phyloP scores from a whole-genome alignment of 2,329 filamentous ascomycete species.

The Alternaria brassicae region DNA sequence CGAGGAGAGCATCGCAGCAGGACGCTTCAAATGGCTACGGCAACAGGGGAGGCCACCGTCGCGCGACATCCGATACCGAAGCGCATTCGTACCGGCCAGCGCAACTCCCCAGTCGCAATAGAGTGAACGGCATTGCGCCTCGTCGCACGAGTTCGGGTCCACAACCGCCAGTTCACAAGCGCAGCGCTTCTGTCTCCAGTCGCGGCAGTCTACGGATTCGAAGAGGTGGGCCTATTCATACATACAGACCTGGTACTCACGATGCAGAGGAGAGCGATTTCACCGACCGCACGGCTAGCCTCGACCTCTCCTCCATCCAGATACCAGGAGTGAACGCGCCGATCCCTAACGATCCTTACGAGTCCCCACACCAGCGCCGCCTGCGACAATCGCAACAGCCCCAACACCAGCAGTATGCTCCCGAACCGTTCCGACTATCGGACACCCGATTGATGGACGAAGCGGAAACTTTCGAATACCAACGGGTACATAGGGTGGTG shows the following conservation, averaged over 20 bases:
- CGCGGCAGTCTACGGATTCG: constrained; percentile 46
- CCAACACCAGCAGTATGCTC: constrained; percentile 29
- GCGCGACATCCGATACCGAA: constrained; percentile 39
- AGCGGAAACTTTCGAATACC: constrained; percentile 53
- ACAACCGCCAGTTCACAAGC: constrained; percentile 26
- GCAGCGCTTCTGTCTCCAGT: constrained; percentile 46
- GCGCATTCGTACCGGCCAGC: constrained; percentile 30
- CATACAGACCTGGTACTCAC: constrained; percentile 23
- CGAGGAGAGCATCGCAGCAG: constrained; percentile 27
- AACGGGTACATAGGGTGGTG: constrained; percentile 36
- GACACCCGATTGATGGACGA: constrained; percentile 60
- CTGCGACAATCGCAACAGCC: constrained; percentile 13
- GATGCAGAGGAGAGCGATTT: constrained; percentile 41
- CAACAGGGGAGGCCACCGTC: constrained; percentile 15
- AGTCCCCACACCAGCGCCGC: constrained; percentile 16
- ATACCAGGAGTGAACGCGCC: constrained; percentile 49
- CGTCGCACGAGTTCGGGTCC: constrained; percentile 30
- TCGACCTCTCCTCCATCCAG: constrained; percentile 40
- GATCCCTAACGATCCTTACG: constrained; percentile 30
- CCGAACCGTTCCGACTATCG: constrained; percentile 57
- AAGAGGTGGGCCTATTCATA: constrained; percentile 24
- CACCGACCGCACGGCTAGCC: constrained; percentile 38
- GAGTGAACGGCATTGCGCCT: constrained; percentile 30
- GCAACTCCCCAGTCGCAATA: constrained; percentile 37
- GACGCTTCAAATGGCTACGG: constrained; percentile 14